These are phyloP conservation scores for Brassica juncea DNA, from an alignment of 345 rosid species.

Conservation along the genomic window DNA sequence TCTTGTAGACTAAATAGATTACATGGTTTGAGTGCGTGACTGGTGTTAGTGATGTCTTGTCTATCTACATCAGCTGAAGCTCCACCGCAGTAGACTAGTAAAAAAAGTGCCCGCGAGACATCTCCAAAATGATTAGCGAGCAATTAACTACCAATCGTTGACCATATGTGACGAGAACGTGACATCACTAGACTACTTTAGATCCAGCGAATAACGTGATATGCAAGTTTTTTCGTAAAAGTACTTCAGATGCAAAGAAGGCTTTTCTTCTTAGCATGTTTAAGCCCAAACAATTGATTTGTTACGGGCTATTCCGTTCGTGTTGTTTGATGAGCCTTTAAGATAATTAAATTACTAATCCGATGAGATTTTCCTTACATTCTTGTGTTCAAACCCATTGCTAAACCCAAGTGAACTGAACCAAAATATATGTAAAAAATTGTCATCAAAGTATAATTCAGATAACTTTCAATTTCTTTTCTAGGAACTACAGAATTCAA, in stretches of 20 bases:
- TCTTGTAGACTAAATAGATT: neutral
- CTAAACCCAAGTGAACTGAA: neutral
- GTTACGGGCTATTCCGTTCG: neutral
- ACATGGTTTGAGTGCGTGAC: neutral
- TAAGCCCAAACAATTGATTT: neutral
- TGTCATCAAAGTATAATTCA: neutral
- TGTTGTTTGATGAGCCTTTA: neutral
- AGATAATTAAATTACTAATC: neutral
- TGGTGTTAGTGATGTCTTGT: neutral
- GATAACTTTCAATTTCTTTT: neutral
- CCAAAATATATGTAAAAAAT: neutral
- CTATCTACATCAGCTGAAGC: neutral
- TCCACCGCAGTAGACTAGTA: neutral
- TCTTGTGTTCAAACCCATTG: neutral
- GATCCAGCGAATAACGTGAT: neutral
- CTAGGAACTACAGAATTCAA: neutral
- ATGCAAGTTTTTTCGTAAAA: neutral
- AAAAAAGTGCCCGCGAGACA: neutral
- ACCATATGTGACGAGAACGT: neutral
- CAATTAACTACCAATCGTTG: neutral
- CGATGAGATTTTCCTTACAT: neutral
- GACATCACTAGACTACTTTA: neutral
- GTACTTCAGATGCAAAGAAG: neutral
- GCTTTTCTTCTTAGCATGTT: neutral
- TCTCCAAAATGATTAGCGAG: neutral